A percentile compares a stretch with the other conserved stretches of the same genome.
Conservation (phyloP, 2,329 filamentous ascomycete genomes). For the Balansia obtecta region DNA sequence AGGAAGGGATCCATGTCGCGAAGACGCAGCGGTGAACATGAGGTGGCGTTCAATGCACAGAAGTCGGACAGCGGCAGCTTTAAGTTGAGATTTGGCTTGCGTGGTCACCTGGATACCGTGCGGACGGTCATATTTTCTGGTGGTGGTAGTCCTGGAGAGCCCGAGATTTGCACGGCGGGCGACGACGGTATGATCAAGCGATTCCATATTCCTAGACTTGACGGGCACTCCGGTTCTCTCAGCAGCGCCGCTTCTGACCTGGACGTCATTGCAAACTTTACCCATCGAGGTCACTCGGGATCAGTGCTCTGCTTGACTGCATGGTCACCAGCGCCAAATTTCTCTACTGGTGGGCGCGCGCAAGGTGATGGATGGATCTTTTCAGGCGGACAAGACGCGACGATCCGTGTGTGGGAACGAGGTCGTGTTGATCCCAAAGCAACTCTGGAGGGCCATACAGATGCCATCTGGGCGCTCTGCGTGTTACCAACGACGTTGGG, state of each 20-base stretch:
- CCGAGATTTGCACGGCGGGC: slow-evolving; percentile 90
- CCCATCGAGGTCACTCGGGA: slow-evolving; percentile 86
- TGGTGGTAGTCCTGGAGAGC: slow-evolving; percentile 86
- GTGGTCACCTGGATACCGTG: slow-evolving; percentile 88
- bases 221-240: slow-evolving; percentile 31
- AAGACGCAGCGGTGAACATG: slow-evolving; percentile 57
- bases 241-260: slow-evolving; percentile 58
- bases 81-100: slow-evolving; percentile 82
- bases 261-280: slow-evolving; percentile 88
- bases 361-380: slow-evolving; percentile 97
- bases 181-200: slow-evolving; percentile 95
- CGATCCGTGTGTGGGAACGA: slow-evolving; percentile 88
- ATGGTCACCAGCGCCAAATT: slow-evolving; percentile 77
- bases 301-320: slow-evolving; percentile 78
- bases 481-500: slow-evolving; percentile 77
- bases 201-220: slow-evolving; percentile 86
- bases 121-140: slow-evolving; percentile 94
- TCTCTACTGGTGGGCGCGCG: slow-evolving; percentile 76
- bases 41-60: slow-evolving; percentile 39
- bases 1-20: slow-evolving; percentile 71
- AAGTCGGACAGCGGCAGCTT: slow-evolving; percentile 67
- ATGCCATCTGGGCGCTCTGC: slow-evolving; percentile 92
- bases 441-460: slow-evolving; percentile 84
- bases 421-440: slow-evolving; percentile 91
- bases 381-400: slow-evolving; percentile 88